Evolutionary conservation across 2,329 filamentous ascomycete species (phyloP), one percentile per base, ranked within the genome.

Genomic region (Neoscytalidium dimidiatum): DNA sequence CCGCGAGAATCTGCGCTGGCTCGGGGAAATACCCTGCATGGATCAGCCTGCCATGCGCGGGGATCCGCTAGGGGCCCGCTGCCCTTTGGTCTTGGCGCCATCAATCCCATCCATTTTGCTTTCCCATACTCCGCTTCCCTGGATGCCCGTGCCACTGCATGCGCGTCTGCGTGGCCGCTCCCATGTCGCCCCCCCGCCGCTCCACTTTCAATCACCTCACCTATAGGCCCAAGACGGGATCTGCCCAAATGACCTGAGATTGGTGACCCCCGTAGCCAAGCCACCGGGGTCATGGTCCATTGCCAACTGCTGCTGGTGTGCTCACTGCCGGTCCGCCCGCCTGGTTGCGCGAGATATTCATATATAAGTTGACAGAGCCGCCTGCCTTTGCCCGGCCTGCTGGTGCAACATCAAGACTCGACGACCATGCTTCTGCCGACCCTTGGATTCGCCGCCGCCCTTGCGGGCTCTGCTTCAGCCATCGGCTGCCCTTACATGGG

Each of bases 401-500:
- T 43, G 44, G 46, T 65, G 43, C 53, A 33, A 28, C 49, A n/a
- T 38, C 35, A 13, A 44, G 5, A 19, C 9, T 41, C 35, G 7
- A 28, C 61, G 17, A 61, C 44, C 63, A 65, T 65, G 63, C 63
- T 35, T 44, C 35, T 65, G 41, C 46, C 46, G 28, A 65, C 43
- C 53, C 4, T 65, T 61, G 63, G 63, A 57, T 14, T 64, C 28
- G 53, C 63, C 53, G 63, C 63, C 46, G 61, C 61, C 61, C 44
- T 65, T 29, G 56, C 46, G 44, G 63, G 63, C 46, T 60, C 63
- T 29, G 63, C 44, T 19, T 60, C 53, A 4, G 63, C 63, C 53
- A 26, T 53, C 26, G 63, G 53, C 57, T 78, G 76, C 61, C 76
- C 76, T n/a, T 75, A 71, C 61, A 78, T 78, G 76, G 70, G 72